Evolutionary conservation across 139 green algal species (phyloP), one percentile per base, ranked within the genome.

Genomic region (Volvox reticuliferus): DNA sequence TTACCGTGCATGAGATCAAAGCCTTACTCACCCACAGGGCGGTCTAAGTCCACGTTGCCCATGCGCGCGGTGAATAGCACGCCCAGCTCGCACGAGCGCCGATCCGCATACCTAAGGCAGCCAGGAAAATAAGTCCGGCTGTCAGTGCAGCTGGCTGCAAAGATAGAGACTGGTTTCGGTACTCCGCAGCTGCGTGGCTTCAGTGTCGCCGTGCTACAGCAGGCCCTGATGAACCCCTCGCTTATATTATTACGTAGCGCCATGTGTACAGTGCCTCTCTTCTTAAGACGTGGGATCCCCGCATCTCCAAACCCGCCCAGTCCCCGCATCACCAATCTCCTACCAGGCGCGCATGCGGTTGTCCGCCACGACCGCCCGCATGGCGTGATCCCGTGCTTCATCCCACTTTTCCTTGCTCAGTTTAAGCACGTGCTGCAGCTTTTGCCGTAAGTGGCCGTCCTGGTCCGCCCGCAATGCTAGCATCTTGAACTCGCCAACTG

Each of bases 391-490:
- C 5, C 96, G 90, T 26, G 97, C 97, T 92, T 99, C 97, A 50
- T 98, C 96, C 97, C 97, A 99, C 93, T 99, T 99, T 92, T 99
- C 97, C 88, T 97, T 97, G 92, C 91, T 96, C 62, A 98, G 95
- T 95, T 98, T 98, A 17, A 98, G 92, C 88, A 98, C 94, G 63
- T 96, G 94, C 93, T 98, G 97, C 91, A 98, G 91, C 89, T 97
- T 96, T 90, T 98, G 95, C 17, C 96, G 86, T 76, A 98, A 91
- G 87, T 98, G 95, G 13, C 96, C 95, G 88, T 98, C 97, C 55
- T 95, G 92, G 84, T 99, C 97, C 14, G 97, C 97, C 79, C 96
- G 91, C 79, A 97, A 89, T 16, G 95, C 95, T 89, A 99, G 95
- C 85, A 95, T 92, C 62, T 96, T 94, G 91, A 99, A 99, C 88